Conservation (phyloP, 208 protist genomes). For the Crithidia fasciculata region DNA sequence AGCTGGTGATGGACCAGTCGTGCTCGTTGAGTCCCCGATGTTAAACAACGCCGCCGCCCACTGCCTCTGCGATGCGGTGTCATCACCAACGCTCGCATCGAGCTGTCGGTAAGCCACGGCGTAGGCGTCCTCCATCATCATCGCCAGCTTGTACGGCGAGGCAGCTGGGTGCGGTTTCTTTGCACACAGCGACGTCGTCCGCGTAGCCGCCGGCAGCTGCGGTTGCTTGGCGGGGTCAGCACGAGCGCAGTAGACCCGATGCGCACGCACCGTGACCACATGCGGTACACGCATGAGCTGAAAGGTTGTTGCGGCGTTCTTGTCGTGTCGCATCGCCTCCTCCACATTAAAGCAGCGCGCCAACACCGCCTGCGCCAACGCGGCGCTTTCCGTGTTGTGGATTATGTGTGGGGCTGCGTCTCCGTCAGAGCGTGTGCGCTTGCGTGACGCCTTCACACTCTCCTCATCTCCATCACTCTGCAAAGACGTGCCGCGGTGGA, state of each 20-base stretch:
- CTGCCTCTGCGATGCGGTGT: neutral
- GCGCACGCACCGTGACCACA: conserved; percentile 56
- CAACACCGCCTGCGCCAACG: conserved; percentile 13
- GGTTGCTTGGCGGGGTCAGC: conserved; percentile 13
- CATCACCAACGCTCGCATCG: neutral
- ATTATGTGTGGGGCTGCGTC: neutral
- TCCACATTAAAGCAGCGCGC: conserved; percentile 29
- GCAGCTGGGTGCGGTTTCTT: conserved; percentile 17
- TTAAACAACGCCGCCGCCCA: conserved; percentile 26
- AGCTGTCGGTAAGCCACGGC: conserved; percentile 4
- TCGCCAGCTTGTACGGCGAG: conserved; percentile 34
- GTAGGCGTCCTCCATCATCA: conserved; percentile 63
- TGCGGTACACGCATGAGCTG: conserved; percentile 10
- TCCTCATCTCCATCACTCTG: too few relatives aligned
- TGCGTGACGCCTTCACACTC: neutral
- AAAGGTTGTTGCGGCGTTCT: conserved; percentile 5
- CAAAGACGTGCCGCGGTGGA: neutral
- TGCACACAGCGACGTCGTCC: conserved; percentile 1
- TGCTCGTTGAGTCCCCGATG: neutral
- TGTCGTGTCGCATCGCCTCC: conserved; percentile 50
- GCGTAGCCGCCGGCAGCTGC: neutral
- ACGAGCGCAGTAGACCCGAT: conserved; percentile 61
- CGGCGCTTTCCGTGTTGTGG: neutral
- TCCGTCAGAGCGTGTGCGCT: neutral
- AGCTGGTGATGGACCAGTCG: neutral